phyloP scores from a whole-genome alignment of 768 basidiomycete species.

The Amanita inopinata region DNA sequence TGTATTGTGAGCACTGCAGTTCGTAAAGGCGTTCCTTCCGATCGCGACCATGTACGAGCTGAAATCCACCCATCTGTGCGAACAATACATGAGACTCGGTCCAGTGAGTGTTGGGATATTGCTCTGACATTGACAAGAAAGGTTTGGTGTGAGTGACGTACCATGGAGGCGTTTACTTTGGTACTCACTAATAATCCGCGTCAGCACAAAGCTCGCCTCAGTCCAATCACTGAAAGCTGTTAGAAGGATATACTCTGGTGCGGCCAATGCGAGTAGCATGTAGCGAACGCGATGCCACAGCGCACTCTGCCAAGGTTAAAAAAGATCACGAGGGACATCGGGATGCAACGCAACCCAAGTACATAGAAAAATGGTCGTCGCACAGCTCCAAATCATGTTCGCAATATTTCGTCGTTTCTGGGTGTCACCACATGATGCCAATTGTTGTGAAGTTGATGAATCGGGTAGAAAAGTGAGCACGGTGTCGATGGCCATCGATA shows the following conservation, averaged over 20 bases:
- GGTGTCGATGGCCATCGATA: too few species aligned
- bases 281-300: slow-evolving; percentile 1
- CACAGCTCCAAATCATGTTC: slow-evolving; percentile 13
- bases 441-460: too few species aligned
- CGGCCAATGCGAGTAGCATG: slow-evolving; percentile 12
- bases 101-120: slow-evolving; percentile 8
- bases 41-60: slow-evolving; percentile 1
- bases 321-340: slow-evolving; percentile 15
- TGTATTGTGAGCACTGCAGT: neutral
- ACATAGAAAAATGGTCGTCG: slow-evolving; percentile 13
- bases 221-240: slow-evolving; percentile 14
- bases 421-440: neutral
- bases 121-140: neutral
- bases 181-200: neutral
- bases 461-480: too few species aligned
- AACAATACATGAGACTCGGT: slow-evolving; percentile 18
- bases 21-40: neutral
- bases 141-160: too few species aligned
- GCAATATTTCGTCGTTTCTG: neutral
- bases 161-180: too few species aligned
- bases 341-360: slow-evolving; percentile 14
- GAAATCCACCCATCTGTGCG: slow-evolving; percentile 22
- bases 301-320: neutral
- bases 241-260: slow-evolving; percentile 13
- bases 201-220: slow-evolving; percentile 1